Percentiles rank a stretch among this genome's conserved stretches.
Conservation (phyloP, 441 rosid species). For the Mallotus repandus region DNA sequence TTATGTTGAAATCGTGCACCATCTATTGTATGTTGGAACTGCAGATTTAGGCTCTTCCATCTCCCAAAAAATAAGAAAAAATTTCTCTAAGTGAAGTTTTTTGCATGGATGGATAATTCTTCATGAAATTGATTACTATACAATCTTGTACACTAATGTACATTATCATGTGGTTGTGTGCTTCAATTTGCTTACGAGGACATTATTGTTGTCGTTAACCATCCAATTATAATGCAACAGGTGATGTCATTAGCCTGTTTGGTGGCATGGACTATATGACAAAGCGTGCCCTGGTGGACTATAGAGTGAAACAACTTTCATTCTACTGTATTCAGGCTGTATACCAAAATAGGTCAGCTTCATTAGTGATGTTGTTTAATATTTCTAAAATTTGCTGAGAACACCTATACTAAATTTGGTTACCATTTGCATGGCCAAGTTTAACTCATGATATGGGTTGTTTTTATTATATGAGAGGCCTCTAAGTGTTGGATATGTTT, state of each 20-base stretch:
- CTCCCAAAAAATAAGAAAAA: too few species aligned
- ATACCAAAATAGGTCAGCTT: slow-evolving; percentile 70
- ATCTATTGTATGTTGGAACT: too few species aligned
- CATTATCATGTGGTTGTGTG: slow-evolving; percentile 11
- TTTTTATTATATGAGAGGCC: neutral
- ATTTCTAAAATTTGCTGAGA: neutral
- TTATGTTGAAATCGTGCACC: too few species aligned
- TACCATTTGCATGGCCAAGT: slow-evolving; percentile 11
- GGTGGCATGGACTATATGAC: slow-evolving; percentile 54
- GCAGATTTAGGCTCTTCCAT: too few species aligned
- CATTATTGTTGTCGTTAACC: slow-evolving; percentile 24
- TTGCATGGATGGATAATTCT: neutral
- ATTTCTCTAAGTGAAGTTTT: neutral
- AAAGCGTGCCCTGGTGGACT: slow-evolving; percentile 62
- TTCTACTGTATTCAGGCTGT: slow-evolving; percentile 76
- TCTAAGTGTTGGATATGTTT: slow-evolving; percentile 3
- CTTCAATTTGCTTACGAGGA: slow-evolving; percentile 9
- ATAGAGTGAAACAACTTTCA: slow-evolving; percentile 72
- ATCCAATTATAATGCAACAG: slow-evolving; percentile 43
- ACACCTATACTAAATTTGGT: slow-evolving; percentile 17
- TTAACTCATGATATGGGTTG: neutral
- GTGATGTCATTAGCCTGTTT: slow-evolving; percentile 64
- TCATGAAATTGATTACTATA: neutral
- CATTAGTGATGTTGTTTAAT: slow-evolving; percentile 12
- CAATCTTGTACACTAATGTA: neutral